Conservation (phyloP, 495 filamentous ascomycete species). For the Entonaema liquescens region DNA sequence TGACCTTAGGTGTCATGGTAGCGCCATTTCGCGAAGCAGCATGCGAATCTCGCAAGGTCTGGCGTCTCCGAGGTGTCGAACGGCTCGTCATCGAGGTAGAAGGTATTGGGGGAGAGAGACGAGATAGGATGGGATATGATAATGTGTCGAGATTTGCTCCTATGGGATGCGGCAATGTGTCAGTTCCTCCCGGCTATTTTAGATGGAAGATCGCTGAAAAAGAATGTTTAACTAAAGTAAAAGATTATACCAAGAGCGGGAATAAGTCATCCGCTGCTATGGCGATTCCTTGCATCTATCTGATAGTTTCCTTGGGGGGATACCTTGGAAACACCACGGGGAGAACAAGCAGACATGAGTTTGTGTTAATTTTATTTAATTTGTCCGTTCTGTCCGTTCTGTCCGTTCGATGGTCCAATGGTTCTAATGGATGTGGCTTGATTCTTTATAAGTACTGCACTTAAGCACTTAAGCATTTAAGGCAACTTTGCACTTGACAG, state of each 20-base stretch:
- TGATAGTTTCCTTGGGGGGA: conserved; percentile 14
- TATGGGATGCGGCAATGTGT: conserved; percentile 24
- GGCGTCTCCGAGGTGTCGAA: conserved; percentile 46
- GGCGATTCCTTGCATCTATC: conserved; percentile 32
- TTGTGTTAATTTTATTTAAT: conserved; percentile 2
- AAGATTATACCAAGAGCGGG: conserved; percentile 32
- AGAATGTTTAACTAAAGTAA: background rate
- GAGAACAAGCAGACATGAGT: conserved; percentile 21
- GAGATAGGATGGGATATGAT: conserved; percentile 12
- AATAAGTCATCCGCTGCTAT: conserved; percentile 33
- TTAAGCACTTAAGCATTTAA: background rate
- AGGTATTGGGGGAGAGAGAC: conserved; percentile 4
- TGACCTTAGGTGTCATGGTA: conserved; percentile 51
- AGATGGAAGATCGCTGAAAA: conserved; percentile 3
- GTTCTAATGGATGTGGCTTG: conserved; percentile 16
- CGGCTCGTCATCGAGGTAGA: conserved; percentile 45
- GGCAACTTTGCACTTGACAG: conserved; percentile 29
- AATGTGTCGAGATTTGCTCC: conserved; percentile 14
- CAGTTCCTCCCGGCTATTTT: conserved; percentile 32
- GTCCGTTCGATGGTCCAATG: background rate
- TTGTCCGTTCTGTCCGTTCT: conserved; percentile 1
- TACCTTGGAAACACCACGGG: too few species aligned
- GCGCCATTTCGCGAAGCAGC: conserved; percentile 43
- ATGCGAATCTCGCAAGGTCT: conserved; percentile 47
- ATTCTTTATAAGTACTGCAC: conserved; percentile 11